phyloP scores from a whole-genome alignment of 2,329 filamentous ascomycete species.

The Leptoxyphium fumago region DNA sequence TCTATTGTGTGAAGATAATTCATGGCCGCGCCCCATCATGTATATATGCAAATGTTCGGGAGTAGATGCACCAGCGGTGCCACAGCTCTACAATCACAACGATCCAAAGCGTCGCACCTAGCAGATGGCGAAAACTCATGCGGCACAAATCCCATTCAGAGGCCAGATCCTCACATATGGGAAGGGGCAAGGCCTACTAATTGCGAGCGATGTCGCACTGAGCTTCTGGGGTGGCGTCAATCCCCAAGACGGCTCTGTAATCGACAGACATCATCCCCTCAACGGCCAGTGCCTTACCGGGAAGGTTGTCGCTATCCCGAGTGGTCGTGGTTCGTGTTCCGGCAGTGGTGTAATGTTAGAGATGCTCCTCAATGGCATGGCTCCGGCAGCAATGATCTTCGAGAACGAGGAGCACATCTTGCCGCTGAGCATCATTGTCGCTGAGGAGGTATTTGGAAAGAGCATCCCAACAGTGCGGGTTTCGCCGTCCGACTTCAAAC shows the following conservation, averaged over 20 bases:
- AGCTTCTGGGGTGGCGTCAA: slow-evolving; percentile 36
- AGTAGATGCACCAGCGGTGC: too few species aligned
- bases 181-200: too few species aligned
- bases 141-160: too few species aligned
- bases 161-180: too few species aligned
- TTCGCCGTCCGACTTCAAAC: slow-evolving; percentile 6
- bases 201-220: slow-evolving; percentile 9
- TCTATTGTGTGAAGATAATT: too few species aligned
- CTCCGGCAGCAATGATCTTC: slow-evolving; percentile 29
- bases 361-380: slow-evolving; percentile 25
- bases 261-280: slow-evolving; percentile 31
- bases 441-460: slow-evolving; percentile 25
- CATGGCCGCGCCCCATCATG: too few species aligned
- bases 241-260: slow-evolving; percentile 25
- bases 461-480: slow-evolving; percentile 27
- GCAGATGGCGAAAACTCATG: too few species aligned
- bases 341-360: slow-evolving; percentile 33
- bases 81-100: too few species aligned
- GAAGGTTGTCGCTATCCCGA: slow-evolving; percentile 29
- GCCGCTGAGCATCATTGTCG: slow-evolving; percentile 31
- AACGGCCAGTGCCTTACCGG: slow-evolving; percentile 19
- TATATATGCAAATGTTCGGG: too few species aligned
- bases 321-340: slow-evolving; percentile 33
- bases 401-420: slow-evolving; percentile 29
- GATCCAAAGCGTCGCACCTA: too few species aligned